Percentiles rank a stretch among this genome's conserved stretches.
Conservation (phyloP, 1,139 yeast species). For the Debaryomycetaceae sp. region DNA sequence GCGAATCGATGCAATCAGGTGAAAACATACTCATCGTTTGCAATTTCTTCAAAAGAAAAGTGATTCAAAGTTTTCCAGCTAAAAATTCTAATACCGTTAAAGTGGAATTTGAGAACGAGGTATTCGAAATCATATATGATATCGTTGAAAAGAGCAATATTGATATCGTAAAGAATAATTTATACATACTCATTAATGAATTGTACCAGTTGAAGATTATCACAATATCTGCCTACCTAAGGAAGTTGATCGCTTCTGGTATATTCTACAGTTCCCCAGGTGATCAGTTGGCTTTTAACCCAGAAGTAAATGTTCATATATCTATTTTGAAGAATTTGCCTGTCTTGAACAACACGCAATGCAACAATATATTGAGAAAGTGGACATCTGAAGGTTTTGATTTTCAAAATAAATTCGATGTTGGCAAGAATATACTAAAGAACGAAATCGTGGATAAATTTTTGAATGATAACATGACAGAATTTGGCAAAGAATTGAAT, state of each 20-base stretch:
- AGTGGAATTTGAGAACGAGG: conserved; percentile 46
- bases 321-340: conserved; percentile 54
- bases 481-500: conserved; percentile 10
- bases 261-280: conserved; percentile 52
- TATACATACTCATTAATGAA: conserved; percentile 55
- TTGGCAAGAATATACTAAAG: conserved; percentile 25
- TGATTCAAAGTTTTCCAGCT: conserved; percentile 20
- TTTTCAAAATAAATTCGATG: conserved; percentile 29
- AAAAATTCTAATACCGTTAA: conserved; percentile 25
- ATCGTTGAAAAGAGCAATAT: conserved; percentile 31
- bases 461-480: conserved; percentile 12
- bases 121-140: conserved; percentile 48
- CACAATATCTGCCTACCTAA: conserved; percentile 63
- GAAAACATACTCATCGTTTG: conserved; percentile 37
- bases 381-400: conserved; percentile 31
- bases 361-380: conserved; percentile 46
- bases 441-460: conserved; percentile 23
- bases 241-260: conserved; percentile 82
- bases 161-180: conserved; percentile 23
- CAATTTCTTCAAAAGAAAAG: conserved; percentile 35
- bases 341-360: conserved; percentile 46
- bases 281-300: conserved; percentile 11
- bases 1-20: conserved; percentile 25
- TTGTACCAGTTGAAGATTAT: conserved; percentile 50
- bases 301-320: conserved; percentile 42